Evolutionary conservation across 345 rosid species (phyloP), one percentile per base, ranked within the genome.

Genomic region (Salix exigua): DNA sequence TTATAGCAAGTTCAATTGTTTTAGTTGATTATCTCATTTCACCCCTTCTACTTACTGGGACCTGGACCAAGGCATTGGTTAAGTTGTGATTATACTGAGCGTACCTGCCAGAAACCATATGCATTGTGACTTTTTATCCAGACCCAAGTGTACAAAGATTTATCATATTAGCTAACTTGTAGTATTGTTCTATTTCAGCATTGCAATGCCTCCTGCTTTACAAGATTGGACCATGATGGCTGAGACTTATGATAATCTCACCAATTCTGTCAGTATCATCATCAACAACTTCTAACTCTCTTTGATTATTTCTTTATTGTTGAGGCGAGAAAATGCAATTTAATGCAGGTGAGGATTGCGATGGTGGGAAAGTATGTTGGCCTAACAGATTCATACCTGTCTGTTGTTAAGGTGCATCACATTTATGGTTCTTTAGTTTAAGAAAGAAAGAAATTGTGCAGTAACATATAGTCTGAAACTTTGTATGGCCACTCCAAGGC

Each of bases 191-290:
- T 82, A 67, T 86, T 90, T 83, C 78, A 82, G 84, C 46, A 74
- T 73, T 44, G 81, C 84, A 1, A 66, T 53, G 64, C 72, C 81
- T 66, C 81, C 84, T 55, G 76, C 71, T 77, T 82, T 82, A 65
- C 78, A 33, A 70, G 84, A 73, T 77, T 82, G 84, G 84, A 82
- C 84, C 68, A 65, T 70, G 76, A 82, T 77, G 84, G 84, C 84
- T 7, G 84, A 82, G 81, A 77, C 78, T 40, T 82, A 74, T 66
- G 84, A 82, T 70, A 77, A 78, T 66, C 66, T 82, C 19, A 87
- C 85, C 37, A 72, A 74, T 79, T 81, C 88, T 77, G 97, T 93
- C 58, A 82, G 88, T 84, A 75, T 73, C 73, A 73, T 66, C 44
- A 25, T 53, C 66, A 50, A 64, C 50, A 67, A 44, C 35, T 64